Percentiles rank a stretch among this genome's conserved stretches.
Evolutionary conservation across 192 early-diverging fungal species (phyloP).

Genomic region (Entomortierella chlamydospora): DNA sequence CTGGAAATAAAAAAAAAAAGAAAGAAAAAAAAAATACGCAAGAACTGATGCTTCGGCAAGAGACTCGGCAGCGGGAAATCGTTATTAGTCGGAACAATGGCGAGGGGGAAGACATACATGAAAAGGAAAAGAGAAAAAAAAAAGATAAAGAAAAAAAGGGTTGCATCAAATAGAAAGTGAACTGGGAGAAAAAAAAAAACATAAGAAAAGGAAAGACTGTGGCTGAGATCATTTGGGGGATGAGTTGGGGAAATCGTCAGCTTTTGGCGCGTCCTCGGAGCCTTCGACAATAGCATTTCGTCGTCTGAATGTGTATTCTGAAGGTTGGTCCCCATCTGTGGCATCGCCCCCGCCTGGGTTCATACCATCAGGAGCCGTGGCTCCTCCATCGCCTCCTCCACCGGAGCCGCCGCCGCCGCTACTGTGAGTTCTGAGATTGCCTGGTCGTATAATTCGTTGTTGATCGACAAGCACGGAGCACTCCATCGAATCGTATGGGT

Average conservation of each 20-base stretch:
- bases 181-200: slow-evolving; percentile 3
- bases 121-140: slow-evolving; percentile 8
- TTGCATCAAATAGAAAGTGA: not conserved
- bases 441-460: slow-evolving; percentile 2
- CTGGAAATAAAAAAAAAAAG: too few relatives aligned
- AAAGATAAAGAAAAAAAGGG: not conserved
- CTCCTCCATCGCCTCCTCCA: slow-evolving; percentile 35
- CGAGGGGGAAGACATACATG: not conserved
- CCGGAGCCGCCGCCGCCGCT: slow-evolving; percentile 32
- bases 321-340: slow-evolving; percentile 31
- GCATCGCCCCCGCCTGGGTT: slow-evolving; percentile 47
- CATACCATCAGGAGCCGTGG: slow-evolving; percentile 16
- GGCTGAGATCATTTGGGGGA: slow-evolving; percentile 37
- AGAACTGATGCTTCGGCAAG: too few relatives aligned
- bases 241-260: slow-evolving; percentile 40
- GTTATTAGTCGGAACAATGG: not conserved
- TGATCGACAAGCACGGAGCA: not conserved
- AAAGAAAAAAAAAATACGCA: too few relatives aligned
- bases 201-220: slow-evolving; percentile 7
- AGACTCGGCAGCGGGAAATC: not conserved
- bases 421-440: slow-evolving; percentile 29
- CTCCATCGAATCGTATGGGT: not conserved
- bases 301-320: slow-evolving; percentile 50
- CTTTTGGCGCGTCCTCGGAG: slow-evolving; percentile 50
- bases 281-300: slow-evolving; percentile 53